A percentile compares a stretch with the other conserved stretches of the same genome.
phyloP scores from a whole-genome alignment of 202 grass and related monocot genomes.

The Cymbopogon flexuosus region DNA sequence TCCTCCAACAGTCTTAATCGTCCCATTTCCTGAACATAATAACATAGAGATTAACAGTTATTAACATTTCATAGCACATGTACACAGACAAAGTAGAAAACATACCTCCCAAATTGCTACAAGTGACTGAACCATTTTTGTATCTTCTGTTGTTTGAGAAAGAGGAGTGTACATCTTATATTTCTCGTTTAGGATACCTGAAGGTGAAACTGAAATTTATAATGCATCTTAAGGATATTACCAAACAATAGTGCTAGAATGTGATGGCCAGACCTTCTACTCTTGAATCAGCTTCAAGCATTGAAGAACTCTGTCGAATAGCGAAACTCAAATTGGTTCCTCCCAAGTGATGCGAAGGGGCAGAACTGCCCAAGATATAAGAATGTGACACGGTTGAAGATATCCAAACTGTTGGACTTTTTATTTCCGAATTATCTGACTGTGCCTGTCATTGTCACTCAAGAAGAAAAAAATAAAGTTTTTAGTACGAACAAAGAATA shows the following conservation, averaged over 20 bases:
- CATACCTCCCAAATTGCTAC: slow-evolving; percentile 83
- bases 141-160: slow-evolving; percentile 65
- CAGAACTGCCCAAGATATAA: slow-evolving; percentile 52
- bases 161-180: slow-evolving; percentile 77
- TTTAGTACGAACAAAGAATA: slow-evolving; percentile 25
- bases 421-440: slow-evolving; percentile 39
- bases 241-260: slow-evolving; percentile 22
- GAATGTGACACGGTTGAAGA: slow-evolving; percentile 59
- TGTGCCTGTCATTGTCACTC: slow-evolving; percentile 53
- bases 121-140: slow-evolving; percentile 94
- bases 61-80: slow-evolving; percentile 24
- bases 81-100: slow-evolving; percentile 27
- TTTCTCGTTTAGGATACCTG: slow-evolving; percentile 89
- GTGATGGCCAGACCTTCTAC: slow-evolving; percentile 56
- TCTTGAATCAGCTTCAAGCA: slow-evolving; percentile 80
- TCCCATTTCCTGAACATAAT: slow-evolving; percentile 53
- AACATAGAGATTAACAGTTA: slow-evolving; percentile 25
- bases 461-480: slow-evolving; percentile 17
- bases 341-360: slow-evolving; percentile 17
- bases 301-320: slow-evolving; percentile 73
- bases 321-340: slow-evolving; percentile 32
- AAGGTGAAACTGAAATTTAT: slow-evolving; percentile 33
- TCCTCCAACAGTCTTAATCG: slow-evolving; percentile 48
- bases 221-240: slow-evolving; percentile 20
- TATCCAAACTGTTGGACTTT: slow-evolving; percentile 60